phyloP scores from a whole-genome alignment of 805 yeast species.

The Priceomyces carsonii region DNA sequence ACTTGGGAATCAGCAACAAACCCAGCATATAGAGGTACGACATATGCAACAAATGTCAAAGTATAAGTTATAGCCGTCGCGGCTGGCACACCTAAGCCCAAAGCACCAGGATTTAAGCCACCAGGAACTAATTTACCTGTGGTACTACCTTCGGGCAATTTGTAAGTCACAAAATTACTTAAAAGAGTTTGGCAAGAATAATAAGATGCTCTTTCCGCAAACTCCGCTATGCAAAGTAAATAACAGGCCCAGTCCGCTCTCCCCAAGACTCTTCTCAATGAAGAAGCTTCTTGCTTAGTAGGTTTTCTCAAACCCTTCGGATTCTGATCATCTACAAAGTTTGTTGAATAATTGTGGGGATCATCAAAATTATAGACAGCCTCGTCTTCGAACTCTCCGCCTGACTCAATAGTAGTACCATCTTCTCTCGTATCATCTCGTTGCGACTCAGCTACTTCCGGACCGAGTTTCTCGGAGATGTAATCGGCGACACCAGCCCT shows the following conservation, averaged over 20 bases:
- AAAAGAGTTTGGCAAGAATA: conserved; percentile 48
- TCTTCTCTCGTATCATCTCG: neutral
- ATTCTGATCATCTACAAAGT: conserved; percentile 32
- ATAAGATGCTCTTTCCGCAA: conserved; percentile 58
- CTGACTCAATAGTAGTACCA: conserved; percentile 1
- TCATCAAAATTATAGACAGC: conserved; percentile 21
- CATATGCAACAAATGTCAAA: conserved; percentile 49
- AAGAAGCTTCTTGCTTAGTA: conserved; percentile 23
- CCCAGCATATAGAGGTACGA: conserved; percentile 53
- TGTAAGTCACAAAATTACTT: conserved; percentile 51
- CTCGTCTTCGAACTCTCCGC: conserved; percentile 6
- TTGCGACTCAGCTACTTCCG: neutral
- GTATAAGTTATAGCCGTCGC: conserved; percentile 49
- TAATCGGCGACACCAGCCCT: too few relatives aligned
- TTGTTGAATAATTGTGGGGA: conserved; percentile 20
- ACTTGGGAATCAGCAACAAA: conserved; percentile 49
- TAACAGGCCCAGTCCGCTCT: conserved; percentile 50
- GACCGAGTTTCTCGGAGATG: too few relatives aligned
- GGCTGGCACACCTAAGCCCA: conserved; percentile 45
- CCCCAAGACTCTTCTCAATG: conserved; percentile 43
- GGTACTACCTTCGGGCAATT: conserved; percentile 48
- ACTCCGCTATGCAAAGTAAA: conserved; percentile 51
- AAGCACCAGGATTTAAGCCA: conserved; percentile 50
- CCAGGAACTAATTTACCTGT: too few relatives aligned
- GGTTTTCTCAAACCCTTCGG: conserved; percentile 39